These are phyloP conservation scores for Iris macrosiphon DNA, from an alignment of 106 monocot genomes.

Conservation along the genomic window DNA sequence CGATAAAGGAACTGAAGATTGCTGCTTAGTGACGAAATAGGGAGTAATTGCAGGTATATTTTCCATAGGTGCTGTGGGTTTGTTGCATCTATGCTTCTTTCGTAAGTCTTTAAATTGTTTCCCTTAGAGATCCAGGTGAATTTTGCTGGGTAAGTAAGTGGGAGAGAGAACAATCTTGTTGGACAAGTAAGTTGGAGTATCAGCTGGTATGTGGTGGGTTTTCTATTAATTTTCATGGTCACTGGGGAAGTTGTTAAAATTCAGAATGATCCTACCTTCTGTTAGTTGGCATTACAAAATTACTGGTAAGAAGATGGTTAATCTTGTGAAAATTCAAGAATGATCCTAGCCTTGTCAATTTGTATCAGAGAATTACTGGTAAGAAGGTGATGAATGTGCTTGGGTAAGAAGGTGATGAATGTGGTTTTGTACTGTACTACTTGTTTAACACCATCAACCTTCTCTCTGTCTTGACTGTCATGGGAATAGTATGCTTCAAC, in stretches of 20 bases:
- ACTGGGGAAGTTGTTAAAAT: conserved; percentile 1
- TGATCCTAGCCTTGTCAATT: background rate
- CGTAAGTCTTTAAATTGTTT: background rate
- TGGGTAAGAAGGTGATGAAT: too few species aligned
- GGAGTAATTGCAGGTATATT: conserved; percentile 20
- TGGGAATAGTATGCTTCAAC: background rate
- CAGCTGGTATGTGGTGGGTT: conserved; percentile 8
- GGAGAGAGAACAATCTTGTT: too few species aligned
- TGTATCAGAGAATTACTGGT: background rate
- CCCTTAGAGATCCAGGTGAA: background rate
- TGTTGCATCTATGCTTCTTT: conserved; percentile 4
- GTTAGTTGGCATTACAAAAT: too few species aligned
- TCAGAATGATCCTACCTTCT: background rate
- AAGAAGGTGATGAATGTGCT: conserved; percentile 3
- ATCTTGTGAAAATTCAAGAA: conserved; percentile 6
- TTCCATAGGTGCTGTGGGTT: conserved; percentile 7
- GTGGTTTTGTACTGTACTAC: background rate
- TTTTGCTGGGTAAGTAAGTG: background rate
- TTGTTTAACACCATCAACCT: background rate
- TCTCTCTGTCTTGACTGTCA: background rate
- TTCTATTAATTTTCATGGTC: background rate
- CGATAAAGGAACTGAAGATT: background rate
- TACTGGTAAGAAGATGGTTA: too few species aligned
- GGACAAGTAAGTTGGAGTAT: too few species aligned
- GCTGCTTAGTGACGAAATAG: background rate